These are phyloP conservation scores for Syncephalastrum monosporum DNA, from an alignment of 371 early-diverging fungal species.

Conservation along the genomic window DNA sequence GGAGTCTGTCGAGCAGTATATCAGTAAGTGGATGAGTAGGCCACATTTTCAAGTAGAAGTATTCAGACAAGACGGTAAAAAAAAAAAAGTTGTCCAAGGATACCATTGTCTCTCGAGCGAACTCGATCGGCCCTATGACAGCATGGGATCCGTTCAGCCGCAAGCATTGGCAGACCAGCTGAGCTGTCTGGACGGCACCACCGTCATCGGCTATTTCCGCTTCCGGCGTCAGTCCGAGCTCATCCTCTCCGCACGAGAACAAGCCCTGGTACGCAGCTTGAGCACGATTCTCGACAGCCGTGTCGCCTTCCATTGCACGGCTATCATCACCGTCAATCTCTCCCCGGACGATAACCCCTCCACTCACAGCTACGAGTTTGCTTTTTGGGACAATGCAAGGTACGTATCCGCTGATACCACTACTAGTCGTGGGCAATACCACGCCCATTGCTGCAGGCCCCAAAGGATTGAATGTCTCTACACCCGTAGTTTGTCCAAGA, in stretches of 20 bases:
- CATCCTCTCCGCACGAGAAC: slow-evolving; percentile 15
- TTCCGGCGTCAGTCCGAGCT: slow-evolving; percentile 18
- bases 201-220: slow-evolving; percentile 19
- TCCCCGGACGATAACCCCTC: slow-evolving; percentile 10
- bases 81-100: slow-evolving; percentile 12
- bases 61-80: background rate
- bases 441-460: too few species aligned
- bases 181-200: background rate
- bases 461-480: too few species aligned
- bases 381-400: slow-evolving; percentile 10
- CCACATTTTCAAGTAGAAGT: too few species aligned
- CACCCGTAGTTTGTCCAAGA: background rate
- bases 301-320: slow-evolving; percentile 11
- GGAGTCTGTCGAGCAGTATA: slow-evolving; percentile 7
- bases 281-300: background rate
- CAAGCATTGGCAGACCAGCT: slow-evolving; percentile 8
- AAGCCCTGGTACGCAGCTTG: slow-evolving; percentile 3
- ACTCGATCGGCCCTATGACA: background rate
- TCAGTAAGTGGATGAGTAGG: background rate
- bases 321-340: slow-evolving; percentile 13
- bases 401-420: background rate
- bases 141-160: slow-evolving; percentile 6
- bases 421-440: background rate
- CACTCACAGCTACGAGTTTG: slow-evolving; percentile 16
- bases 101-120: slow-evolving; percentile 7